Base-by-base conservation (phyloP, 306 rosid genomes). In the Medicago arabica region DNA sequence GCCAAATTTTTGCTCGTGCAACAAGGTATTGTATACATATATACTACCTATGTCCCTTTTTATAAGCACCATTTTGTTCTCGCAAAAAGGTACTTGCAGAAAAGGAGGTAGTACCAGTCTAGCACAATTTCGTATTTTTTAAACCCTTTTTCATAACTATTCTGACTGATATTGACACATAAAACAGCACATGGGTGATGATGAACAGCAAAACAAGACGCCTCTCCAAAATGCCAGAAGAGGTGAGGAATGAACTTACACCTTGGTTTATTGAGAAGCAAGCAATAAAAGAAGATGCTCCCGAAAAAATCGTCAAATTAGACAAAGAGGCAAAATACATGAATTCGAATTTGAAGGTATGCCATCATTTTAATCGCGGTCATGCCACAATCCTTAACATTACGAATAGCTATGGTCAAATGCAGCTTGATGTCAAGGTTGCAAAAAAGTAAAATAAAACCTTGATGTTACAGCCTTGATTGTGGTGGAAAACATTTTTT, bases 181-280 rank as follows among this genome's bases (percentile, higher is more conserved):
- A 63, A 78, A 85, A 82, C 93, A 94, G 98, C 86, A 92, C 91
- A 34, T 94, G 98, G 97, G 98, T 92, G 85, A 94, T 89, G 96
- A 94, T 94, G 98, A 92, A 94, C 88, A 86, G 81, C 75, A 82
- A 84, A 70, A 88, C 98, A 76, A 88, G 98, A 66, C 97, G 98
- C 75, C 96, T 92, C 66, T 94, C 97, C 3, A 92, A 92, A 83
- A 84, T 92, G 86, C 97, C 97, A 51, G 92, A 92, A 76, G 98
- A 87, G 54, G 98, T 90, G 73, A 91, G 97, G 82, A 81, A 69
- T 47, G 98, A 94, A 81, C 71, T 94, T 70, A 68, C 88, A 39
- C 98, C 98, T 60, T 94, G 98, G 98, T 92, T 90, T 31, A 85
- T 92, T 55, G 88, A 84, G 69, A 94, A 92, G 74, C 86, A 86